phyloP scores from a whole-genome alignment of 495 filamentous ascomycete species.

The Achaetomiella virescens region DNA sequence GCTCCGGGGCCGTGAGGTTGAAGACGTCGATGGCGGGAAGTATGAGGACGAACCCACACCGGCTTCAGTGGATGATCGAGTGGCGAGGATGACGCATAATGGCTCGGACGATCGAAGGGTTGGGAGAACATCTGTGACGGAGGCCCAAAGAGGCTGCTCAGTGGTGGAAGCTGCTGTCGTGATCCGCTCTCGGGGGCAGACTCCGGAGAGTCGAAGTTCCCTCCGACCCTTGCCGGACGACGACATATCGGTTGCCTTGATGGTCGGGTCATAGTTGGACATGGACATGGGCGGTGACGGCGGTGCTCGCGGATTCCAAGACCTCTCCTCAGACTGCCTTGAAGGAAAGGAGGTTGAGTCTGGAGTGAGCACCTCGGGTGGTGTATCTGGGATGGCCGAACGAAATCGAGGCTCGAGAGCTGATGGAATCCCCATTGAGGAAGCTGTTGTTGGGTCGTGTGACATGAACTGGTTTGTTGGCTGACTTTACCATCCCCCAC shows the following conservation, averaged over 20 bases:
- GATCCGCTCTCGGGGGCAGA: slow-evolving; percentile 19
- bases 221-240: slow-evolving; percentile 29
- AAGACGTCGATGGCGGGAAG: slow-evolving; percentile 32
- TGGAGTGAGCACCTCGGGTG: slow-evolving; percentile 40
- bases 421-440: slow-evolving; percentile 47
- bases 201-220: slow-evolving; percentile 29
- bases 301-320: slow-evolving; percentile 32
- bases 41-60: slow-evolving; percentile 43
- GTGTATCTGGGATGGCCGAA: slow-evolving; percentile 37
- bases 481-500: slow-evolving; percentile 14
- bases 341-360: slow-evolving; percentile 34
- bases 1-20: slow-evolving; percentile 34
- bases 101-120: slow-evolving; percentile 40
- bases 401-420: slow-evolving; percentile 41
- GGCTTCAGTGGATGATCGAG: slow-evolving; percentile 35
- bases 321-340: slow-evolving; percentile 35
- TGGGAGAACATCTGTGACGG: slow-evolving; percentile 31
- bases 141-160: slow-evolving; percentile 51
- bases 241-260: slow-evolving; percentile 38
- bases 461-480: slow-evolving; percentile 6
- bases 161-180: slow-evolving; percentile 45
- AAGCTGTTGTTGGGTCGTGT: slow-evolving; percentile 15
- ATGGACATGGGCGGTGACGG: slow-evolving; percentile 48
- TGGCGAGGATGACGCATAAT: slow-evolving; percentile 36
- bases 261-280: slow-evolving; percentile 46